phyloP scores from a whole-genome alignment of 164 flowering plant species.

The Cinnamomum chago region DNA sequence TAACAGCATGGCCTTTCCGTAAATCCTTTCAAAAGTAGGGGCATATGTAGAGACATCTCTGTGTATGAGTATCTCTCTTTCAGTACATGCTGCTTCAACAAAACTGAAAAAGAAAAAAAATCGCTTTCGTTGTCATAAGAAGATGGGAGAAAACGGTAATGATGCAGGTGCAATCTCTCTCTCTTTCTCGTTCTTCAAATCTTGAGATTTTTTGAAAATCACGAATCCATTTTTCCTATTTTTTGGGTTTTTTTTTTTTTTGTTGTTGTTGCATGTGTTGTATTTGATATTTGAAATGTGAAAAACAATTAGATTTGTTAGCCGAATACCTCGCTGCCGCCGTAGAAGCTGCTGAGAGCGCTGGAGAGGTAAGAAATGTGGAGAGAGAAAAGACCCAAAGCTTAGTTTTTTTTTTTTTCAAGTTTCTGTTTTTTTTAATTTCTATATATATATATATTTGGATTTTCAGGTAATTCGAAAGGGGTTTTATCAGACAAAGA shows the following conservation, averaged over 20 bases:
- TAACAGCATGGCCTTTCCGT: no score
- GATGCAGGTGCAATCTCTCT: background rate
- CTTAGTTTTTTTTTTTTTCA: background rate
- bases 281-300: no score
- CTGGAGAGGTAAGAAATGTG: conserved; percentile 61
- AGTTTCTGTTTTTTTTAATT: background rate
- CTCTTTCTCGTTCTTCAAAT: background rate
- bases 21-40: no score
- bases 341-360: conserved; percentile 77
- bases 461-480: conserved; percentile 57
- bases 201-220: background rate
- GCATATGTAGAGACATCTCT: background rate
- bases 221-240: background rate
- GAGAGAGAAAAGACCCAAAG: background rate
- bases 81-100: background rate
- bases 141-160: conserved; percentile 17
- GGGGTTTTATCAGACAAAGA: conserved; percentile 70
- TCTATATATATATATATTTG: background rate
- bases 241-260: background rate
- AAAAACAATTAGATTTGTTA: conserved; percentile 35
- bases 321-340: conserved; percentile 55
- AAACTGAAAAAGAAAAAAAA: background rate
- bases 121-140: background rate
- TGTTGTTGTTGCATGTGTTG: background rate
- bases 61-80: no score